phyloP scores from a whole-genome alignment of 1,284 basidiomycete genomes.

The Ustilago hordei region DNA sequence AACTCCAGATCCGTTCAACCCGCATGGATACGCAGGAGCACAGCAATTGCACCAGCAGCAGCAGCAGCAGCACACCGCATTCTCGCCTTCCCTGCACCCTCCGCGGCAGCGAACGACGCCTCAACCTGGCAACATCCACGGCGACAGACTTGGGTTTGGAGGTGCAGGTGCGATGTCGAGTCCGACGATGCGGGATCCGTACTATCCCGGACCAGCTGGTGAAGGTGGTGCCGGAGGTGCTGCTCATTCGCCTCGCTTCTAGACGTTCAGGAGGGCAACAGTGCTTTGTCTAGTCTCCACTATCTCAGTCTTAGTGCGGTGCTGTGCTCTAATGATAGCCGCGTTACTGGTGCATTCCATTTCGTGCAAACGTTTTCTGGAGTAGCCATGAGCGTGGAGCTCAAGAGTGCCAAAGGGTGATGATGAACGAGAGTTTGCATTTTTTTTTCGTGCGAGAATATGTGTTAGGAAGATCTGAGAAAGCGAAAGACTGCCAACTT shows the following conservation, averaged over 20 bases:
- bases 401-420: neutral
- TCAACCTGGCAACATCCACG: constrained; percentile 19
- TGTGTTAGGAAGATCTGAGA: constrained; percentile 24
- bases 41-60: constrained; percentile 17
- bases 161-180: neutral
- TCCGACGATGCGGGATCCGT: constrained; percentile 14
- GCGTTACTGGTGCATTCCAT: neutral
- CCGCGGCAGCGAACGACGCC: constrained; percentile 24
- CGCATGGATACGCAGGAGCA: constrained; percentile 29
- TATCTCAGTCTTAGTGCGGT: neutral
- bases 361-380: neutral
- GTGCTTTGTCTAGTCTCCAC: neutral
- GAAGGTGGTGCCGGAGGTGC: constrained; percentile 4
- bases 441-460: constrained; percentile 19
- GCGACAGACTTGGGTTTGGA: constrained; percentile 16
- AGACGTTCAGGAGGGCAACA: neutral
- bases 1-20: constrained; percentile 44
- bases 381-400: neutral
- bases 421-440: neutral
- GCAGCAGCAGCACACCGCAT: constrained; percentile 1
- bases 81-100: neutral
- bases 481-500: neutral
- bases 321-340: neutral
- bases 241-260: constrained; percentile 17
- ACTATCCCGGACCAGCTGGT: constrained; percentile 24